Percentiles rank a stretch among this genome's conserved stretches.
Conservation (phyloP, 176 grass and related monocot genomes). For the Aegilops speltoides region DNA sequence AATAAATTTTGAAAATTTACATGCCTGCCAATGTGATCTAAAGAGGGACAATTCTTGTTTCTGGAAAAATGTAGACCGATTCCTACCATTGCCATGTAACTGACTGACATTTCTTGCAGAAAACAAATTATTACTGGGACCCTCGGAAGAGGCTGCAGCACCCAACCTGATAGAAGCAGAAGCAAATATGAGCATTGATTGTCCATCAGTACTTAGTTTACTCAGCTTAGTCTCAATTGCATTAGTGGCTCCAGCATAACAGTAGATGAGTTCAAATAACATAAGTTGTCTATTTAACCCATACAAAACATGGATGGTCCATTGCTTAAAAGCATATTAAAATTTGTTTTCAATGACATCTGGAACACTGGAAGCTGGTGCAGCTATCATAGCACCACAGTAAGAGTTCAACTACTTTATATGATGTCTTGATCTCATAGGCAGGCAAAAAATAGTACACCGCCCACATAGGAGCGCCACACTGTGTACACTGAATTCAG, state of each 20-base stretch:
- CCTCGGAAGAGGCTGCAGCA: slow-evolving; percentile 37
- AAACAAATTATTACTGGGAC: slow-evolving; percentile 37
- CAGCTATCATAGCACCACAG: neutral
- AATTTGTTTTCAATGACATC: neutral
- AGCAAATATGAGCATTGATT: slow-evolving; percentile 24
- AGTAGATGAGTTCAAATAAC: neutral
- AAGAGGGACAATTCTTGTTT: slow-evolving; percentile 82
- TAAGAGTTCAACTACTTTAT: neutral
- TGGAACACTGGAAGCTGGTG: neutral
- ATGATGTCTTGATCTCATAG: slow-evolving; percentile 20
- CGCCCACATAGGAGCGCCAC: neutral
- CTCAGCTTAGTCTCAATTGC: neutral
- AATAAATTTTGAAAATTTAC: neutral
- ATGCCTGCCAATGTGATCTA: slow-evolving; percentile 93
- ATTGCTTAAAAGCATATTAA: neutral
- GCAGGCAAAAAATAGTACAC: neutral
- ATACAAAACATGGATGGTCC: neutral
- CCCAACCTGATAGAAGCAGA: slow-evolving; percentile 60
- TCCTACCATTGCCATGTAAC: slow-evolving; percentile 41
- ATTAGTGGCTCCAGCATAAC: slow-evolving; percentile 25
- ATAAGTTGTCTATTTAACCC: neutral
- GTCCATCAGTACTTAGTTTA: neutral
- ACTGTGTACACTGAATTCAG: neutral
- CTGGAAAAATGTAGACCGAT: slow-evolving; percentile 66
- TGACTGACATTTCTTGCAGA: slow-evolving; percentile 39